phyloP scores from a whole-genome alignment of 2,329 filamentous ascomycete species.

The Botryotinia calthae region DNA sequence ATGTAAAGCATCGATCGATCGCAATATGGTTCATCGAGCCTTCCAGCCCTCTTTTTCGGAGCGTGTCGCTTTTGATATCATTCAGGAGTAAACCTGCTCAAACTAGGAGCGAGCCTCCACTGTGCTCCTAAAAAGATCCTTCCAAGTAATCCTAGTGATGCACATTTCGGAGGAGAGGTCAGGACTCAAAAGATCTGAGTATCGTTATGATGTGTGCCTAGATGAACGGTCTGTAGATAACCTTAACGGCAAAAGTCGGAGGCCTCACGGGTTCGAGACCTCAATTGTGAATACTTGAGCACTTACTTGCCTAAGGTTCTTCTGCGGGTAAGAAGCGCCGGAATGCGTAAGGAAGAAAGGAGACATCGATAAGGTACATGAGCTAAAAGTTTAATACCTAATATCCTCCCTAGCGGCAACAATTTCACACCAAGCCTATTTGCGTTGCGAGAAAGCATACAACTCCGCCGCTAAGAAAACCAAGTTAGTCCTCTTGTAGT shows the following conservation, averaged over 20 bases:
- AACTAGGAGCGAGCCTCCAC: background rate
- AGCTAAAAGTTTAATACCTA: background rate
- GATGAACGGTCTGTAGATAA: background rate
- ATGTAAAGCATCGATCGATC: slow-evolving; percentile 10
- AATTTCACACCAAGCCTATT: background rate
- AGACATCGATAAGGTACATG: background rate
- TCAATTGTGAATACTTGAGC: background rate
- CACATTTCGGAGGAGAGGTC: background rate
- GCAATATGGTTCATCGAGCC: background rate
- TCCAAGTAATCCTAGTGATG: background rate
- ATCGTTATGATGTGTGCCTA: slow-evolving; percentile 4
- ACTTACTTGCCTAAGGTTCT: background rate
- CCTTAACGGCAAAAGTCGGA: background rate
- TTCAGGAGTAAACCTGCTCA: background rate
- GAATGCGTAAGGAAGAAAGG: background rate
- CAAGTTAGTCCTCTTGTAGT: background rate
- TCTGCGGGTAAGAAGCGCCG: background rate
- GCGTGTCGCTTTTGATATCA: background rate
- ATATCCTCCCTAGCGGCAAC: background rate
- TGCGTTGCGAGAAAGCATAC: background rate
- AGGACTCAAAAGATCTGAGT: background rate
- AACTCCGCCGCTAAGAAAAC: background rate
- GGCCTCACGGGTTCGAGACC: background rate
- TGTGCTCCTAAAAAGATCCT: background rate
- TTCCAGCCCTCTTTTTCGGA: background rate